These are phyloP conservation scores for Mallotus japonicus DNA, from an alignment of 441 rosid genomes.

Conservation along the genomic window DNA sequence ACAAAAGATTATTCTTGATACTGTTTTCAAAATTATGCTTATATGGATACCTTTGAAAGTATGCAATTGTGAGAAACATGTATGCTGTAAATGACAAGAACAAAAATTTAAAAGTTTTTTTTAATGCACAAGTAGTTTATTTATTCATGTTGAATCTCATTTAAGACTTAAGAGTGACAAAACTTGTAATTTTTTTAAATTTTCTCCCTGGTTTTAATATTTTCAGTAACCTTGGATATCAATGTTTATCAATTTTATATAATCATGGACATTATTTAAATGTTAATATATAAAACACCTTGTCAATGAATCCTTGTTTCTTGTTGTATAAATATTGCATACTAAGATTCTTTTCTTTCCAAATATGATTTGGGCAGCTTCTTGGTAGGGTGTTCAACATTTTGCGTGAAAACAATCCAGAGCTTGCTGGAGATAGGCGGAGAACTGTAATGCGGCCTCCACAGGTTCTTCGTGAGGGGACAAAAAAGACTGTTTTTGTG, in stretches of 20 bases:
- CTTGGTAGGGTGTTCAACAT: slow-evolving; percentile 72
- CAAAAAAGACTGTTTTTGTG: slow-evolving; percentile 73
- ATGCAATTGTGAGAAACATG: background rate
- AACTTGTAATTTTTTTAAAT: background rate
- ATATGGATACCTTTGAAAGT: no score
- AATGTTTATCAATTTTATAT: no score
- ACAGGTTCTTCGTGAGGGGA: slow-evolving; percentile 77
- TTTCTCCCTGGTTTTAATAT: background rate
- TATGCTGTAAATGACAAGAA: background rate
- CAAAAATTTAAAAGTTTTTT: background rate
- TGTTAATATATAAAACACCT: background rate
- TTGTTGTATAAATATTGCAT: background rate
- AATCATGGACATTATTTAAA: background rate
- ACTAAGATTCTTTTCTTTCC: background rate
- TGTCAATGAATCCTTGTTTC: background rate
- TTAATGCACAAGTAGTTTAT: background rate
- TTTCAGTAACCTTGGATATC: background rate
- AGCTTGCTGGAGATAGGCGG: slow-evolving; percentile 67
- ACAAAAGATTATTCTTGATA: background rate
- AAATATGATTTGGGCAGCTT: slow-evolving; percentile 42
- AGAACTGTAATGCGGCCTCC: slow-evolving; percentile 80
- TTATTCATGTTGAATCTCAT: background rate
- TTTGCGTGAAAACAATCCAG: slow-evolving; percentile 71
- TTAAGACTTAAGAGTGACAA: background rate
- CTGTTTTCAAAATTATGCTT: background rate